Percentiles rank a stretch among this genome's conserved stretches.
These are phyloP conservation scores for Paramecium tetraurelia DNA, from an alignment of 73 alveolate genomes.

Conservation along the genomic window DNA sequence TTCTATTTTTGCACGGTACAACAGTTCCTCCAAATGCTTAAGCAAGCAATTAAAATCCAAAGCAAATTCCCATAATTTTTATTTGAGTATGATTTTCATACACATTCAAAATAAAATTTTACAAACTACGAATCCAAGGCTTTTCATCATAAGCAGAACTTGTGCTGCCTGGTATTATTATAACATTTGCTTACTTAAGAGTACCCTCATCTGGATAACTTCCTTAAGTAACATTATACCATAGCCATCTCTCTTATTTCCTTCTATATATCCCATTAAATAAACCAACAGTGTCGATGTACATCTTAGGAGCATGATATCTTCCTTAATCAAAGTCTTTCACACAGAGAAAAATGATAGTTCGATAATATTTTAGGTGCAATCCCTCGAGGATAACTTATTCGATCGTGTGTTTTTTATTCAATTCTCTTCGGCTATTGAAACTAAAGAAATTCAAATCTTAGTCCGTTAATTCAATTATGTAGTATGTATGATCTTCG, in stretches of 20 bases:
- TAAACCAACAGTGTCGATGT: constrained; percentile 9
- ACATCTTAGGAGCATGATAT: background rate
- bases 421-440: background rate
- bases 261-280: constrained; percentile 36
- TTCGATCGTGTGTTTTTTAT: background rate
- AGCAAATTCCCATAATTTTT: constrained; percentile 21
- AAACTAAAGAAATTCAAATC: background rate
- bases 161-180: constrained; percentile 34
- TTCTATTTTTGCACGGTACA: background rate
- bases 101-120: background rate
- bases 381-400: background rate
- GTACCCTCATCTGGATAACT: background rate
- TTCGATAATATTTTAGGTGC: background rate
- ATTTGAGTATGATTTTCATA: background rate
- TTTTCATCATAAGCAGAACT: constrained; percentile 35
- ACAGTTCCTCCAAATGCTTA: background rate
- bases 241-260: background rate
- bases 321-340: background rate
- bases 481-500: background rate
- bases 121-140: background rate
- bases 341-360: background rate
- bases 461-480: background rate
- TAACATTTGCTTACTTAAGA: background rate
- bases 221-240: background rate
- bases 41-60: constrained; percentile 17